Evolutionary conservation across 768 basidiomycete genomes (phyloP).

Genomic region (Psilocybe cubensis): DNA sequence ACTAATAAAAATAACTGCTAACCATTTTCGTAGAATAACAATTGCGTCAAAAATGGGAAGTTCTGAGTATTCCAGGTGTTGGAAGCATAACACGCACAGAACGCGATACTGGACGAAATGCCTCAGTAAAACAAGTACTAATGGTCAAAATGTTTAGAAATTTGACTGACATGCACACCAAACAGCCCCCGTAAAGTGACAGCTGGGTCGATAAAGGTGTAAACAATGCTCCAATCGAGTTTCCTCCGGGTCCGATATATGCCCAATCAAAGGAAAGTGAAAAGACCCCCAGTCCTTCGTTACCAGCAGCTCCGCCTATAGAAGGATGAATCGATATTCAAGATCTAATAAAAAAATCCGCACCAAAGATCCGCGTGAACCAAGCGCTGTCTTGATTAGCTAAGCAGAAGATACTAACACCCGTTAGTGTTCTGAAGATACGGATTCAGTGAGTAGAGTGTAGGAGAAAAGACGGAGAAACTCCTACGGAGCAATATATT

Average conservation of each 20-base stretch:
- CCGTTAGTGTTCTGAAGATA: slow-evolving; percentile 38
- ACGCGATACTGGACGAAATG: slow-evolving; percentile 31
- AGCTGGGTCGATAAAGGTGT: slow-evolving; percentile 59
- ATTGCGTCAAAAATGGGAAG: slow-evolving; percentile 59
- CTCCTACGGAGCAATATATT: slow-evolving; percentile 23
- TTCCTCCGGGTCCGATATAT: slow-evolving; percentile 38
- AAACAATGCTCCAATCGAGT: slow-evolving; percentile 37
- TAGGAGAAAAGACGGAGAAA: neutral
- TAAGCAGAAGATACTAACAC: slow-evolving; percentile 49
- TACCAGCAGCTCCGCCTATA: slow-evolving; percentile 47
- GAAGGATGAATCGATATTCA: neutral
- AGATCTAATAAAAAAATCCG: neutral
- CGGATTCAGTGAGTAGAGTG: neutral
- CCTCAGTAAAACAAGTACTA: neutral
- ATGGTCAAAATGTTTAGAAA: neutral
- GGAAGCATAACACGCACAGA: slow-evolving; percentile 43
- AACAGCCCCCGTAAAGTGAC: slow-evolving; percentile 44
- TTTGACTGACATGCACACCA: slow-evolving; percentile 42
- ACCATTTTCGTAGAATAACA: slow-evolving; percentile 52
- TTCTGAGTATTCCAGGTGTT: slow-evolving; percentile 59
- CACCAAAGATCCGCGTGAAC: slow-evolving; percentile 51
- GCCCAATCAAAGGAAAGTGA: slow-evolving; percentile 62
- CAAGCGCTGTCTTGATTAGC: slow-evolving; percentile 39
- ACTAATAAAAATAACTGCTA: slow-evolving; percentile 7
- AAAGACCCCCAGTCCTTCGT: slow-evolving; percentile 58